These are phyloP conservation scores for Auricularia sp. DNA, from an alignment of 768 basidiomycete species.

Conservation along the genomic window DNA sequence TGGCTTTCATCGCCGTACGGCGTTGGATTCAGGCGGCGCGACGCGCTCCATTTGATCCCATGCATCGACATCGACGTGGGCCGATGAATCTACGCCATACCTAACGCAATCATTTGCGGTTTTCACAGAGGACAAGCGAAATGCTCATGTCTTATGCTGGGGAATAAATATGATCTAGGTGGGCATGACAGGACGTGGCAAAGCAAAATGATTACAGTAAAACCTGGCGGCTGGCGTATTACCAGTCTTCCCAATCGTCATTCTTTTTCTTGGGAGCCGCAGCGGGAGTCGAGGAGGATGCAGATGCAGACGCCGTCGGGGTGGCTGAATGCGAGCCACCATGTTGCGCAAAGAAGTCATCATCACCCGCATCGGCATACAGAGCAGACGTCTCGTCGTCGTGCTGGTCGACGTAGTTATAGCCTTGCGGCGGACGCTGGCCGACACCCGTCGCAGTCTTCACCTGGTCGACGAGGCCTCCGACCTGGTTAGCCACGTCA, in stretches of 20 bases:
- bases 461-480: conserved; percentile 56
- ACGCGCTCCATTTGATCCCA: neutral
- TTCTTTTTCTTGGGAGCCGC: conserved; percentile 24
- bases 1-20: too few species aligned
- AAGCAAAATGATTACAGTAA: neutral
- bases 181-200: neutral
- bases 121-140: too few species aligned
- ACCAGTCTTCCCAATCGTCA: conserved; percentile 80
- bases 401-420: conserved; percentile 20
- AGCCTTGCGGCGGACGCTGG: neutral
- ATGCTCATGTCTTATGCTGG: too few species aligned
- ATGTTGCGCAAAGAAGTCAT: conserved; percentile 53
- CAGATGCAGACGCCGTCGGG: conserved; percentile 1
- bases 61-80: neutral
- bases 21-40: neutral
- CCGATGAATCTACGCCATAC: too few species aligned
- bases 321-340: conserved; percentile 12
- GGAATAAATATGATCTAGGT: too few species aligned
- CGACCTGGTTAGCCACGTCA: conserved; percentile 73
- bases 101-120: too few species aligned
- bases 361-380: conserved; percentile 44
- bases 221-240: conserved; percentile 9
- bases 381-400: conserved; percentile 50
- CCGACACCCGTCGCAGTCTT: conserved; percentile 16
- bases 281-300: conserved; percentile 8